Evolutionary conservation across 2,329 filamentous ascomycete genomes (phyloP), one percentile per base, ranked within the genome.

Genomic region (Epichloe sylvatica): DNA sequence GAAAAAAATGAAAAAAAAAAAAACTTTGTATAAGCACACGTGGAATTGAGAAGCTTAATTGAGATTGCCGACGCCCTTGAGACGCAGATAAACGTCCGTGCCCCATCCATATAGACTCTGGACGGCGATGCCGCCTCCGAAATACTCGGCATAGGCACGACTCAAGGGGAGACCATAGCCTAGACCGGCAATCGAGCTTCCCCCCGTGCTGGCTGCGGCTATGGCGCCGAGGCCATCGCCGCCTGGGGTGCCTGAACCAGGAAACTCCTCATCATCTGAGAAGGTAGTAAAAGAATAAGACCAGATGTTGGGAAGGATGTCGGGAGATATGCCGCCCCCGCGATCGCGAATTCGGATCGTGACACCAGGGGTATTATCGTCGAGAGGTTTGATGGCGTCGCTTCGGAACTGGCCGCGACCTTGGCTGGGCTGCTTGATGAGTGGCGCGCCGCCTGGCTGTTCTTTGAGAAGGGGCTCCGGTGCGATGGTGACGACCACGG

Each of bases 231-330:
- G 68, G 0, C 84, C 86, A 33, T 69, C 67, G 33, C 84, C 86
- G 33, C 69, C 66, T 34, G 64, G 64, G 41, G 66, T 62, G 36
- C 67, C 64, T 8, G 69, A 65, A 19, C 65, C 67, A 33, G 67
- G 64, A 44, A 69, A 56, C 4, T 70, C 69, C 40, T 70, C 62
- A 51, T 78, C 72, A 53, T 78, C 86, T 50, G 80, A 83, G 66
- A 97, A 97, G 0, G 92, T 98, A 19, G 91, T 96, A 64, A 96
- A 98, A 54, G 86, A 92, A 65, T 97, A 98, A 6, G 89, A 90
- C 90, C 92, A 98, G 51, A 98, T 90, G 56, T 91, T 83, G 4
- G 83, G 81, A 35, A 92, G 70, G 30, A 92, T 83, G 15, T 90
- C 86, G 0, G 90, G 86, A 1, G 81, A 78, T 50, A 98, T 97